Percentiles rank a stretch among this genome's conserved stretches.
These are phyloP conservation scores for Diaporthe citri DNA, from an alignment of 2,329 filamentous ascomycete genomes.

Conservation along the genomic window DNA sequence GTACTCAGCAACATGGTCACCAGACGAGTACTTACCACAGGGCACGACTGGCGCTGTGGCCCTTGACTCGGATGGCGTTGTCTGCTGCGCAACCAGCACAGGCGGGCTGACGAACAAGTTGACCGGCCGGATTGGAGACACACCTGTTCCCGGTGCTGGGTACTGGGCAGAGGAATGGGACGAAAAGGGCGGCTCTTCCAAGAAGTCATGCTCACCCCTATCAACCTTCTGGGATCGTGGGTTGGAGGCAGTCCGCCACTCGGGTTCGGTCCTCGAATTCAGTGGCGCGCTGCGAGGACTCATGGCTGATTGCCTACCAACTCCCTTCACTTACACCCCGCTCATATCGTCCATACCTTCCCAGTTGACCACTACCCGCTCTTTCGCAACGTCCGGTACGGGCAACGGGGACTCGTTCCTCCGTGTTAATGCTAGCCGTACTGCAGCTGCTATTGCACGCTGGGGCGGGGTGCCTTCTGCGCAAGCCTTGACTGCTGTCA, in stretches of 20 bases:
- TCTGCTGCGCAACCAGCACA: conserved; percentile 76
- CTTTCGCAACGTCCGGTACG: conserved; percentile 78
- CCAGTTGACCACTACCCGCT: conserved; percentile 52
- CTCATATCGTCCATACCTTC: conserved; percentile 11
- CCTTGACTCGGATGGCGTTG: conserved; percentile 79
- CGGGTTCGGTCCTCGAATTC: conserved; percentile 54
- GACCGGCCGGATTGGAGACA: conserved; percentile 87
- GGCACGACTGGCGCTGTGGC: conserved; percentile 89
- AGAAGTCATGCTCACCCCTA: background rate
- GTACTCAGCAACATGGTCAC: conserved; percentile 66
- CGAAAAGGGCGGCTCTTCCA: conserved; percentile 57
- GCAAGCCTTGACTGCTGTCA: conserved; percentile 72
- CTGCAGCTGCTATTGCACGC: conserved; percentile 78
- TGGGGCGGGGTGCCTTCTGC: conserved; percentile 68
- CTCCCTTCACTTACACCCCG: conserved; percentile 57
- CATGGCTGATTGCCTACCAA: conserved; percentile 72
- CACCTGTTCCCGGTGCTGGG: conserved; percentile 84
- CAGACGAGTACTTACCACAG: conserved; percentile 78
- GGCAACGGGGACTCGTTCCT: conserved; percentile 93
- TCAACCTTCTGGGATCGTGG: conserved; percentile 38
- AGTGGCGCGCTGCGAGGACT: conserved; percentile 59
- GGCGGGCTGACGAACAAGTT: conserved; percentile 92
- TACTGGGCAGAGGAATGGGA: conserved; percentile 92
- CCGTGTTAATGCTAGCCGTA: conserved; percentile 77
- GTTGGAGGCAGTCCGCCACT: conserved; percentile 13